Evolutionary conservation across 805 yeast species (phyloP).

Genomic region (Starmerella ratchasimensis): DNA sequence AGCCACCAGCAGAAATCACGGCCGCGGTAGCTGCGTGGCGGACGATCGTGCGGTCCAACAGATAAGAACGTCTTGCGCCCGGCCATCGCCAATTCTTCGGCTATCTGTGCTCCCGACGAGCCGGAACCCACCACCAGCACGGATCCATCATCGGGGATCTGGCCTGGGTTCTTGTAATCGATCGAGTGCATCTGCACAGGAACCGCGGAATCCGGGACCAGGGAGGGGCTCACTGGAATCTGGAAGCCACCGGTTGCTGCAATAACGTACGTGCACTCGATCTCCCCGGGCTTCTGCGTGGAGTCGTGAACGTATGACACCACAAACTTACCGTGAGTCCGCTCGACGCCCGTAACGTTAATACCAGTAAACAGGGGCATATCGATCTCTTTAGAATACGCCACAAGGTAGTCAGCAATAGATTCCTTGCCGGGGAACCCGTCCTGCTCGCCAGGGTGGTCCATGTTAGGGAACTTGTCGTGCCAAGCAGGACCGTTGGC

Average conservation of each 20-base stretch:
- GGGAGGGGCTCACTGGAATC: slow-evolving; percentile 11
- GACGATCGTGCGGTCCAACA: slow-evolving; percentile 16
- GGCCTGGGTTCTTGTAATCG: slow-evolving; percentile 10
- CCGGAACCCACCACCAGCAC: slow-evolving; percentile 17
- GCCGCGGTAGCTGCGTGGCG: slow-evolving; percentile 15
- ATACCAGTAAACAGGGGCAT: slow-evolving; percentile 11
- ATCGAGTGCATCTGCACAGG: slow-evolving; percentile 13
- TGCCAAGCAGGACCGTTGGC: slow-evolving; percentile 19
- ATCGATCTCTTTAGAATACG: slow-evolving; percentile 8
- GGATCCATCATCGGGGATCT: slow-evolving; percentile 10
- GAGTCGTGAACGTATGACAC: slow-evolving; percentile 8
- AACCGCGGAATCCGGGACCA: slow-evolving; percentile 6
- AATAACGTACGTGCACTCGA: slow-evolving; percentile 7
- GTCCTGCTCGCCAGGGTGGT: slow-evolving; percentile 5
- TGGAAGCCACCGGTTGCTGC: slow-evolving; percentile 17
- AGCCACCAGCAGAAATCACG: slow-evolving; percentile 20
- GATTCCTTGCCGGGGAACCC: slow-evolving; percentile 9
- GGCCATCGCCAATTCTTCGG: slow-evolving; percentile 11
- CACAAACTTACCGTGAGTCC: slow-evolving; percentile 2
- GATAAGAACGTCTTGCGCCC: slow-evolving; percentile 8
- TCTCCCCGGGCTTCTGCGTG: background rate
- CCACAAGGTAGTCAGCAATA: slow-evolving; percentile 12
- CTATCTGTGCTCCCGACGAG: slow-evolving; percentile 18
- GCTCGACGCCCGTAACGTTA: slow-evolving; percentile 4
- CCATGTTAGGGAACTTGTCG: slow-evolving; percentile 15